Conservation (phyloP, 352 stramenopile species). For the Thalassiosira livingstoniorum region DNA sequence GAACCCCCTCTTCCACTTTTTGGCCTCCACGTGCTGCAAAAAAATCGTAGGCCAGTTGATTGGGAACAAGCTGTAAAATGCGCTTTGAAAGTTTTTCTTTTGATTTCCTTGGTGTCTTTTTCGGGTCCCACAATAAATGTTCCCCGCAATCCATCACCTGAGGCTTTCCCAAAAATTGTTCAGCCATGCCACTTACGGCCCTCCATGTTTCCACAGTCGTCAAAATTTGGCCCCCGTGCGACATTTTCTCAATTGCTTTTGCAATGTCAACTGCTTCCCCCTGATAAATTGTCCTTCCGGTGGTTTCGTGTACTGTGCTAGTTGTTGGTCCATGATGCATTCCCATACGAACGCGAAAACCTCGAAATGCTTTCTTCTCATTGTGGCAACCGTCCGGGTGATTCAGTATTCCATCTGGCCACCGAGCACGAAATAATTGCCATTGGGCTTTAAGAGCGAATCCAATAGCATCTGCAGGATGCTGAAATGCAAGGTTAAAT, state of each 20-base stretch:
- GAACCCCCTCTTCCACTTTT: slow-evolving; percentile 28
- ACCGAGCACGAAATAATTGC: slow-evolving; percentile 41
- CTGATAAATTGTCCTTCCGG: slow-evolving; percentile 44
- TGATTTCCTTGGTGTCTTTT: slow-evolving; percentile 26
- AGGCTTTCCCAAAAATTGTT: slow-evolving; percentile 53
- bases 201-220: slow-evolving; percentile 58
- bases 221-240: slow-evolving; percentile 62
- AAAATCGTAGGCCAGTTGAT: slow-evolving; percentile 55
- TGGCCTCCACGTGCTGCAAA: slow-evolving; percentile 43
- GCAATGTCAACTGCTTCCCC: slow-evolving; percentile 51
- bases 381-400: slow-evolving; percentile 40
- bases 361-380: slow-evolving; percentile 55
- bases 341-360: slow-evolving; percentile 56
- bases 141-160: slow-evolving; percentile 60
- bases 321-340: slow-evolving; percentile 55
- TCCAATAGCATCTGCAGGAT: slow-evolving; percentile 52
- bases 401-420: slow-evolving; percentile 46
- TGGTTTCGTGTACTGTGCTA: slow-evolving; percentile 43
- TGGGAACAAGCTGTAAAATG: slow-evolving; percentile 54
- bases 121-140: slow-evolving; percentile 47
- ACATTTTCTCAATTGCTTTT: slow-evolving; percentile 57
- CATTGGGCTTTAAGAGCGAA: slow-evolving; percentile 52
- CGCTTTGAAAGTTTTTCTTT: slow-evolving; percentile 28
- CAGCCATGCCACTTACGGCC: slow-evolving; percentile 47
- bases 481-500: slow-evolving; percentile 62